Conservation (phyloP, 345 rosid species). For the Eucalyptus marginata region DNA sequence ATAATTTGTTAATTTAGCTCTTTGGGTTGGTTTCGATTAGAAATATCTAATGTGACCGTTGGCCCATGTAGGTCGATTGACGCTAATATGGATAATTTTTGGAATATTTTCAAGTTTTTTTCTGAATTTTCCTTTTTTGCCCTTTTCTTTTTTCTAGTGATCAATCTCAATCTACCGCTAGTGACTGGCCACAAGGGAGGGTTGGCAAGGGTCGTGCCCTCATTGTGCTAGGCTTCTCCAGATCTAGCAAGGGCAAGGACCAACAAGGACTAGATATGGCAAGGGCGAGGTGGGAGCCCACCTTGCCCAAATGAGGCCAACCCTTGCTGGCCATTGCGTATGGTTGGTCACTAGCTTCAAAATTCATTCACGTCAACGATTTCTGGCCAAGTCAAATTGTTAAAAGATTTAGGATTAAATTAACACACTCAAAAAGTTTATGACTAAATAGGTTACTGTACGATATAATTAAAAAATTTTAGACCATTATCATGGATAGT, state of each 20-base stretch:
- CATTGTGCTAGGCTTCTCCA: rapidly evolving
- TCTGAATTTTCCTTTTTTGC: neutral
- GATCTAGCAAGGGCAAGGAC: neutral
- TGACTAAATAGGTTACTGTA: rapidly evolving
- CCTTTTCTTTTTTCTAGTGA: neutral
- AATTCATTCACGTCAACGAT: neutral
- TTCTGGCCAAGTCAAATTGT: rapidly evolving
- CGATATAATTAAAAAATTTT: neutral
- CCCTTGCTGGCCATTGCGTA: rapidly evolving
- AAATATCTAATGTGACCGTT: neutral
- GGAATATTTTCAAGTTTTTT: neutral
- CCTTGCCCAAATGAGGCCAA: neutral
- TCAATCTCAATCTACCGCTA: rapidly evolving
- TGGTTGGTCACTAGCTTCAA: rapidly evolving
- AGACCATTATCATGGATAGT: neutral
- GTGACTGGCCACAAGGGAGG: neutral
- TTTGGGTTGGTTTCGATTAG: rapidly evolving
- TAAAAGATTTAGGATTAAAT: rapidly evolving
- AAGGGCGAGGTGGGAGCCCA: neutral
- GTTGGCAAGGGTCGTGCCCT: neutral
- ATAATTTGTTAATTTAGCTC: neutral
- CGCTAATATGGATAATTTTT: neutral
- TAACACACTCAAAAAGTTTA: neutral
- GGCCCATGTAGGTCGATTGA: rapidly evolving
- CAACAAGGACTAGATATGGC: neutral